phyloP scores from a whole-genome alignment of 2,329 filamentous ascomycete species.

The Zalaria sp. region DNA sequence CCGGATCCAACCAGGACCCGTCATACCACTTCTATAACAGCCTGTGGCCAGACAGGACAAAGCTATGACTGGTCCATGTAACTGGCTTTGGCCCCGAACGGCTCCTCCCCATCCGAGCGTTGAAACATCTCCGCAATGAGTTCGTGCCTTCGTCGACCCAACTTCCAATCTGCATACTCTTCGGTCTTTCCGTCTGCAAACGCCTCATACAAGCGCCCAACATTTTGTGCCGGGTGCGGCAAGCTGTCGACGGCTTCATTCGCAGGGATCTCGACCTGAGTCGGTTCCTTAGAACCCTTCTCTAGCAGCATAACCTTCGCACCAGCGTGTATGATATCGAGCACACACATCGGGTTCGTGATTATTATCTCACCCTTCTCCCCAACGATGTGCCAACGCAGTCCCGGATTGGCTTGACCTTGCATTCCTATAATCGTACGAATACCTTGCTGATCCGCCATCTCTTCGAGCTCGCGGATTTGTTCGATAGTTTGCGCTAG shows the following conservation, averaged over 20 bases:
- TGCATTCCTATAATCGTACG: constrained; percentile 36
- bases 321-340: constrained; percentile 3
- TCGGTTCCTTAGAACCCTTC: background rate
- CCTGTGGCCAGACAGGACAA: too few species aligned
- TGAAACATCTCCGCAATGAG: constrained; percentile 4
- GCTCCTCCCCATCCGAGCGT: constrained; percentile 2
- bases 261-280: constrained; percentile 1
- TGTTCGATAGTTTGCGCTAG: constrained; percentile 26
- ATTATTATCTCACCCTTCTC: constrained; percentile 20
- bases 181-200: constrained; percentile 2
- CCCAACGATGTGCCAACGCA: constrained; percentile 38
- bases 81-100: constrained; percentile 1
- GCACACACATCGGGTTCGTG: background rate
- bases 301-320: constrained; percentile 1
- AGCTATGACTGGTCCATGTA: background rate
- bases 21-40: too few species aligned
- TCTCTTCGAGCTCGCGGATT: constrained; percentile 26
- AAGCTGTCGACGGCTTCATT: background rate
- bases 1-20: too few species aligned
- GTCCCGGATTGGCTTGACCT: constrained; percentile 25
- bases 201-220: constrained; percentile 3
- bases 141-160: constrained; percentile 2
- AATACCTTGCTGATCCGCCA: constrained; percentile 26
- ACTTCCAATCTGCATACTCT: constrained; percentile 3
- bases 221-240: constrained; percentile 3